Percentiles rank a stretch among this genome's conserved stretches.
These are phyloP conservation scores for Sporisorium iseilematis-ciliati DNA, from an alignment of 1,284 basidiomycete species.

Conservation along the genomic window DNA sequence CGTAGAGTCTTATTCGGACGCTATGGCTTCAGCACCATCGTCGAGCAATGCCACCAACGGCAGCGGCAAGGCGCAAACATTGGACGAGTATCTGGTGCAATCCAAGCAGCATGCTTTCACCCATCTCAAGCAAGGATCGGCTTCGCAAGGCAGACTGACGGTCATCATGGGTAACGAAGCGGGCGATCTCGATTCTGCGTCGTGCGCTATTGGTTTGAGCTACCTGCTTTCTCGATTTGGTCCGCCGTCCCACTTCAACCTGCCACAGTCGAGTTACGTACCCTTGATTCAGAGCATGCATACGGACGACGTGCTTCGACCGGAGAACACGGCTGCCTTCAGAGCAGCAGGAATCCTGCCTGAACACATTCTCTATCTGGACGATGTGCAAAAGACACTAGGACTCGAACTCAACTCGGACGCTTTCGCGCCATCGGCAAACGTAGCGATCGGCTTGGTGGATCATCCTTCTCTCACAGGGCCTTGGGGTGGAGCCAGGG, in stretches of 20 bases:
- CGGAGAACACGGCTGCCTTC: conserved; percentile 77
- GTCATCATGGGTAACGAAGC: conserved; percentile 68
- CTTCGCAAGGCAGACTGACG: conserved; percentile 31
- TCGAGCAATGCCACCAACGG: neutral
- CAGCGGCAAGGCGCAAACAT: neutral
- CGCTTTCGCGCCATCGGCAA: conserved; percentile 25
- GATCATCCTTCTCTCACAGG: conserved; percentile 51
- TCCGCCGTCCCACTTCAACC: conserved; percentile 17
- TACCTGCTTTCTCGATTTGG: conserved; percentile 60
- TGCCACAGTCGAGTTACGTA: conserved; percentile 70
- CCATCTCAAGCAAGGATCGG: conserved; percentile 24
- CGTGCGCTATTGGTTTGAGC: conserved; percentile 58
- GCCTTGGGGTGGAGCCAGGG: conserved; percentile 48
- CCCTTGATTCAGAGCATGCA: conserved; percentile 81
- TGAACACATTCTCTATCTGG: conserved; percentile 41
- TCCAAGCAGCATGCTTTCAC: conserved; percentile 33
- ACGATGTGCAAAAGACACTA: conserved; percentile 43
- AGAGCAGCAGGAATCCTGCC: conserved; percentile 32
- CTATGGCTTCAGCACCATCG: conserved; percentile 8
- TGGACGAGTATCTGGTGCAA: conserved; percentile 29
- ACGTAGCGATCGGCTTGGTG: conserved; percentile 54
- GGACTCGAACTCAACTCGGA: conserved; percentile 32
- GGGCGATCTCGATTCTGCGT: conserved; percentile 66
- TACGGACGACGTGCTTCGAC: conserved; percentile 80
- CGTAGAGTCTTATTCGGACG: neutral